Base-by-base conservation (phyloP, 1,284 basidiomycete genomes). In the Ustilago bromivora region DNA sequence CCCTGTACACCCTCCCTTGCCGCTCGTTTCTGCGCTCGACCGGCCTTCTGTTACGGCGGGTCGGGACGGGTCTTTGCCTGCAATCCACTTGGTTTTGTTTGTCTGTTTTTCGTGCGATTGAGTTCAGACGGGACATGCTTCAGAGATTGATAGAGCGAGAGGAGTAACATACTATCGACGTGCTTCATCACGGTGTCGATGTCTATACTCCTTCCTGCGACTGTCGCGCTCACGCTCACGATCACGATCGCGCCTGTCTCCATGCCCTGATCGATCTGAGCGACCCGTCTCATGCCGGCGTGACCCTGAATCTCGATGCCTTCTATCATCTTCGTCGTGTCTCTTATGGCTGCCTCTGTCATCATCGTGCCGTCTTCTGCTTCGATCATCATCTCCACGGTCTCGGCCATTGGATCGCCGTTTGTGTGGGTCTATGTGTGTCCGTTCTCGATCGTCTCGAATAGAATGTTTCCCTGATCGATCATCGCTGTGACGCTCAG, bases 171-270 rank as follows among this genome's bases (percentile, higher is more conserved):
- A 10, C 54, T n/a, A 71, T 35, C 63, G 51, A 15, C 63, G 65
- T 31, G 40, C 54, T 11, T 51, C 55, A 23, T 61, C 57, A 11
- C 58, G 57, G 6, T 56, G 61, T 31, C 61, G 61, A 17, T 54
- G 35, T 19, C 55, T 49, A 9, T 65, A 61, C 12, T 58, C 54
- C 4, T 55, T 38, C 17, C 56, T 51, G 17, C 43, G 43, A 31
- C 66, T 52, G n/a, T 61, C 49, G n/a, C 55, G 47, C 47, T 69
- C 60, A 19, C 46, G 51, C 15, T 64, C 67, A 36, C 53, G 57
- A 17, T 56, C 57, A 7, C 41, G 19, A 17, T 56, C 57, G 4
- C 41, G 46, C 23, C 56, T 35, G 19, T 64, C 61, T 23, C 58
- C 55, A 34, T 43, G 57, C 8, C 51, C 41, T 10, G 61, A 60